Evolutionary conservation across 2,329 filamentous ascomycete species (phyloP), one percentile per base, ranked within the genome.

Genomic region (Xylariomycetidae sp.): DNA sequence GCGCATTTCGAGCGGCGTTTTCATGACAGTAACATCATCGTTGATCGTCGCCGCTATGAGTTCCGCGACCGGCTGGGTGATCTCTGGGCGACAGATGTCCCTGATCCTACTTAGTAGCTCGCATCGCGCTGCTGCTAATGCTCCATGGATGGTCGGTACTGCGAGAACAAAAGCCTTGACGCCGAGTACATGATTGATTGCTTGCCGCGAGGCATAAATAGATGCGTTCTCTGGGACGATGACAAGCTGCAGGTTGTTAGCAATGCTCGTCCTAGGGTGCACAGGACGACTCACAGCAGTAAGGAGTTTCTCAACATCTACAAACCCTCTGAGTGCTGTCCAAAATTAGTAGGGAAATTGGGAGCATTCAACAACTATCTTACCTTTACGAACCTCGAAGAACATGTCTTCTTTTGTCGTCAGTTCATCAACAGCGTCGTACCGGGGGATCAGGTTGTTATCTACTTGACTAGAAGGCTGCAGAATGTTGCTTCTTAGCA

Each of bases 351-450:
- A 12, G n/a, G 8, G 8, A 23, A 23, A n/a, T 23, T 23, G 8
- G 8, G 20, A 8, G 20, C 20, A n/a, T 23, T 23, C n/a, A 23
- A 23, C 8, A 8, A n/a, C 8, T 3, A 2, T 40, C 58, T 31
- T 45, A 82, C 85, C 78, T 62, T 82, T 73, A 32, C 88, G 79
- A 17, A 86, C 74, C 30, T 80, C 76, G 31, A 77, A 78, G 59
- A 96, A 94, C 73, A 94, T 85, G 27, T 89, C 85, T 53, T 95
- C 87, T 33, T 85, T 88, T 1, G 72, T 76, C 2, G 81, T 80
- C 14, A 98, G 62, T 57, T 97, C 90, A 38, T 88, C 80, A 0
- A 98, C 64, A 0, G 89, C 88, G 50, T 92, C 83, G 43, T 88
- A 90, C 4, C 92, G 77, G 19, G 74, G 78, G 2, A 63, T 65